Percentiles rank a stretch among this genome's conserved stretches.
These are phyloP conservation scores for Penicillium ucsense DNA, from an alignment of 495 filamentous ascomycete species.

Conservation along the genomic window DNA sequence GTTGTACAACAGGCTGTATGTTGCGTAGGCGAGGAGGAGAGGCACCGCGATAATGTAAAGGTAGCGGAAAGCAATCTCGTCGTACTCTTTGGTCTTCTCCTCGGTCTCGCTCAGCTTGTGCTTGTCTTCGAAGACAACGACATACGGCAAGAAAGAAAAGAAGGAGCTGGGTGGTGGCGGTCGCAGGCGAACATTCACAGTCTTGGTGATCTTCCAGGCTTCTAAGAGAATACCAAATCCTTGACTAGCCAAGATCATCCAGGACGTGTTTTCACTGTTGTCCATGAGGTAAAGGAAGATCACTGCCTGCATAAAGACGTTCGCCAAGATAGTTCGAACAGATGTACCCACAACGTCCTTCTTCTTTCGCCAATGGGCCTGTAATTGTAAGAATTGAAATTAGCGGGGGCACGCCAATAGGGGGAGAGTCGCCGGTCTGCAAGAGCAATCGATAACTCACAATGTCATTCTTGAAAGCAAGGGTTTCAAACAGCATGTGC, in stretches of 20 bases:
- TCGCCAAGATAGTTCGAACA: slow-evolving; percentile 89
- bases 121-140: slow-evolving; percentile 88
- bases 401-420: no score
- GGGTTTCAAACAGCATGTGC: slow-evolving; percentile 90
- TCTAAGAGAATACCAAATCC: slow-evolving; percentile 90
- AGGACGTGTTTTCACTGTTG: slow-evolving; percentile 93
- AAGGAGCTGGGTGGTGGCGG: slow-evolving; percentile 50
- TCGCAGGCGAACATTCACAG: slow-evolving; percentile 81
- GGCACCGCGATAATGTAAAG: slow-evolving; percentile 88
- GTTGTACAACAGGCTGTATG: slow-evolving; percentile 85
- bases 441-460: slow-evolving; percentile 24
- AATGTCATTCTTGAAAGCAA: slow-evolving; percentile 97
- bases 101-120: slow-evolving; percentile 91
- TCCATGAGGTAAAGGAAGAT: slow-evolving; percentile 98
- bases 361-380: slow-evolving; percentile 95
- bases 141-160: slow-evolving; percentile 71
- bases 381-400: neutral
- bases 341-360: slow-evolving; percentile 96
- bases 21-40: slow-evolving; percentile 77
- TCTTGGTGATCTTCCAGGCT: slow-evolving; percentile 97
- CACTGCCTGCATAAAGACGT: slow-evolving; percentile 93
- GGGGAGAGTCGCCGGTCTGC: no score
- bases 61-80: slow-evolving; percentile 94
- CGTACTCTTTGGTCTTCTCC: slow-evolving; percentile 96
- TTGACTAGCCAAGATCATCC: slow-evolving; percentile 96